Conservation (phyloP, 345 rosid species). For the Excoecaria agallocha region DNA sequence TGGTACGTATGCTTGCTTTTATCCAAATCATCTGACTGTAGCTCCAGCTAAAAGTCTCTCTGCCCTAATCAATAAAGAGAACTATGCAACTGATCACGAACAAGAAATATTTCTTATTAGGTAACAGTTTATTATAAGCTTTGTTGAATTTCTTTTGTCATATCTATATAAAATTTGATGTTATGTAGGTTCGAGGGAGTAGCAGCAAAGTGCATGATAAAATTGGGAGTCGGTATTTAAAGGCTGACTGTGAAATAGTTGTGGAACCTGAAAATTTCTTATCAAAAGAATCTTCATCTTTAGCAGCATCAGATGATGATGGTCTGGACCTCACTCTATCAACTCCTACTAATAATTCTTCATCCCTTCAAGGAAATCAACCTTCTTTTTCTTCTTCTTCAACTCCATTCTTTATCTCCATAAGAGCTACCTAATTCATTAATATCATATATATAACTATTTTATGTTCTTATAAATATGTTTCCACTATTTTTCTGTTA, state of each 20-base stretch:
- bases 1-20: conserved; percentile 26
- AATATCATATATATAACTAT: too few relatives aligned
- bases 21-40: too few relatives aligned
- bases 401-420: conserved; percentile 30
- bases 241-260: neutral
- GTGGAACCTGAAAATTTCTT: neutral
- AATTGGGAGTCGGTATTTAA: neutral
- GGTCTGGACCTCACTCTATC: conserved; percentile 57
- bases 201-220: neutral
- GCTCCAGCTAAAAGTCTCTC: too few relatives aligned
- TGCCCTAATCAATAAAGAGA: too few relatives aligned
- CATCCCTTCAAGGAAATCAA: neutral
- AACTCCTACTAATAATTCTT: conserved; percentile 23
- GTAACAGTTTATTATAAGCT: too few relatives aligned
- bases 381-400: conserved; percentile 11
- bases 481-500: neutral
- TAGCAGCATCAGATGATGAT: neutral
- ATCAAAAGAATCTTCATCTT: conserved; percentile 13
- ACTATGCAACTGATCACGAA: too few relatives aligned
- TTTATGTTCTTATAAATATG: neutral
- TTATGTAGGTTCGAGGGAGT: neutral
- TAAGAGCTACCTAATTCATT: conserved; percentile 35
- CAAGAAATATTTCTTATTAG: too few relatives aligned
- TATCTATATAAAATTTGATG: neutral
- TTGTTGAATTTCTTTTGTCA: neutral